A percentile compares a stretch with the other conserved stretches of the same genome.
Conservation (phyloP, 768 basidiomycete species). For the Podaxis pistillaris region DNA sequence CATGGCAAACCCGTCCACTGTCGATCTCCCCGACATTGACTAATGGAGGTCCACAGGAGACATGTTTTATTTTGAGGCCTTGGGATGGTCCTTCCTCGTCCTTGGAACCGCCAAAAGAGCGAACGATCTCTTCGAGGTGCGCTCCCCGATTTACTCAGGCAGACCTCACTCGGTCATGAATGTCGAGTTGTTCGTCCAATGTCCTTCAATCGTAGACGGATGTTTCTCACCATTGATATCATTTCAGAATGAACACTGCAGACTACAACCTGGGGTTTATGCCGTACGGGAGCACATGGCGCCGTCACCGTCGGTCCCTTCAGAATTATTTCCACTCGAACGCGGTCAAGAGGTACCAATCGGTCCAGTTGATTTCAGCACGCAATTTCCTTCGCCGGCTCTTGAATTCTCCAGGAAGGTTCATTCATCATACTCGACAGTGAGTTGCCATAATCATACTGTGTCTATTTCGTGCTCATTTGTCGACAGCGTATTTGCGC, state of each 20-base stretch:
- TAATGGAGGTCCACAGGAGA: conserved; percentile 12
- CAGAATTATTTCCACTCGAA: not conserved
- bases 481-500: conserved; percentile 27
- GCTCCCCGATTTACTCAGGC: conserved; percentile 18
- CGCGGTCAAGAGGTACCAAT: conserved; percentile 21
- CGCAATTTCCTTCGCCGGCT: conserved; percentile 21
- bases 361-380: conserved; percentile 22
- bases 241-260: not conserved
- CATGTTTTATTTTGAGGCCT: conserved; percentile 17
- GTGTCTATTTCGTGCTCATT: not conserved
- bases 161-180: conserved; percentile 8
- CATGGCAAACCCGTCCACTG: not conserved
- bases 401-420: conserved; percentile 21
- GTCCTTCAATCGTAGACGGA: not conserved
- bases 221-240: not conserved
- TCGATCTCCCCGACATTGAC: not conserved
- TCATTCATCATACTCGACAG: conserved; percentile 25
- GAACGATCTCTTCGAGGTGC: conserved; percentile 16
- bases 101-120: conserved; percentile 11
- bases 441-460: conserved; percentile 14
- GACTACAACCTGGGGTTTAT: conserved; percentile 16
- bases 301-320: conserved; percentile 15
- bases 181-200: not conserved
- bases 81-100: conserved; percentile 14
- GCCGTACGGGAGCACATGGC: conserved; percentile 19